A percentile compares a stretch with the other conserved stretches of the same genome.
phyloP scores from a whole-genome alignment of 2,329 filamentous ascomycete genomes.

The Botrytis tulipae region DNA sequence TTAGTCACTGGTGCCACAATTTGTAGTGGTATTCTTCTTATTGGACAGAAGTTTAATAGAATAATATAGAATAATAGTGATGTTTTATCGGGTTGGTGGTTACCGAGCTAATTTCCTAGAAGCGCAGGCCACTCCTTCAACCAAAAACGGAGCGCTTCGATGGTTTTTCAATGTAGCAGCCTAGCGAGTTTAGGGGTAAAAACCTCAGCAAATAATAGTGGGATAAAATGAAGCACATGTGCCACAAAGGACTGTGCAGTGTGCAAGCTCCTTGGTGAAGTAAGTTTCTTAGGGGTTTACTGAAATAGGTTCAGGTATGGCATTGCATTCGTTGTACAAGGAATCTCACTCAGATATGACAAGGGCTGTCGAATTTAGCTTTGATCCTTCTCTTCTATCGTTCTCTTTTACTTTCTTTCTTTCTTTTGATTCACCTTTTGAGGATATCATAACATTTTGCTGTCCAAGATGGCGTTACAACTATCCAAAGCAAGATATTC shows the following conservation, averaged over 20 bases:
- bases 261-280: neutral
- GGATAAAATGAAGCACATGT: neutral
- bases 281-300: neutral
- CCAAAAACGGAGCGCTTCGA: neutral
- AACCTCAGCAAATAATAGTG: neutral
- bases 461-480: constrained; percentile 6
- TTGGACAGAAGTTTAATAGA: neutral
- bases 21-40: neutral
- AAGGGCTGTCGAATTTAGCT: neutral
- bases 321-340: neutral
- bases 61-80: neutral
- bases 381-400: neutral
- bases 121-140: neutral
- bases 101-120: neutral
- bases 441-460: neutral
- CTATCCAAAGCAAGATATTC: neutral
- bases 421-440: neutral
- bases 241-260: neutral
- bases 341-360: neutral
- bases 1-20: neutral
- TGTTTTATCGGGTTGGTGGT: neutral
- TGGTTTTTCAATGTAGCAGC: no score
- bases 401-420: neutral
- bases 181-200: neutral
- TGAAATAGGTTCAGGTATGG: neutral